Base-by-base conservation (phyloP, 1,139 yeast species). In the Diutina mesorugosa region DNA sequence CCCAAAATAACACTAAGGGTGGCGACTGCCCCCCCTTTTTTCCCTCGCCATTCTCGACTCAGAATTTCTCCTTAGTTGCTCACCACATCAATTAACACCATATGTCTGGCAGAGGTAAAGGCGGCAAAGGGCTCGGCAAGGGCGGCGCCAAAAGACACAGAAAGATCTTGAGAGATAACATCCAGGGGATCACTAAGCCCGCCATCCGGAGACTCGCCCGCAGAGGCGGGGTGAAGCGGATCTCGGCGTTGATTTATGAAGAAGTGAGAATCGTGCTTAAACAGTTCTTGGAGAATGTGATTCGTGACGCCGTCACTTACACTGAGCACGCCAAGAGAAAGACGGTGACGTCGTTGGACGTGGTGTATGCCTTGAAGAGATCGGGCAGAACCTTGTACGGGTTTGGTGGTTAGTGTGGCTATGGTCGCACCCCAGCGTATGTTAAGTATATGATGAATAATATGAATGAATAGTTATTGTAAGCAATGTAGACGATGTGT, bases 211-310 rank as follows among this genome's bases (percentile, higher is more conserved):
- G 99, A 88, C 87, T 93, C 71, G 99, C 99, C 61, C 91, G 99
- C 85, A 90, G 99, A 89, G 99, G 99, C 81, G 99, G 99, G 89
- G 99, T 93, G 72, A 93, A 93, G 87, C 97, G 98, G 87, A 93
- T 93, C 70, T 91, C 98, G 64, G 98, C 97, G 72, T 83, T 91
- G 74, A 91, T 93, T 76, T 93, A 93, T 81, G 98, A 93, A 80
- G 97, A 91, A 83, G 97, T 95, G 70, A 90, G 99, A 81, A 93
- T 88, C 66, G 98, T 93, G 67, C 83, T 93, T 67, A 91, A 91
- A 81, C 82, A 96, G 60, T 93, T 91, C 87, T 84, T 93, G 72
- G 97, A 90, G 79, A 86, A 88, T 72, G 97, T 91, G 68, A 93
- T 93, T 77, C 90, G 97, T 81, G 98, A 93, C 71, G 98, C 98